These are phyloP conservation scores for Pyricularia grisea DNA, from an alignment of 2,329 filamentous ascomycete species.

Conservation along the genomic window DNA sequence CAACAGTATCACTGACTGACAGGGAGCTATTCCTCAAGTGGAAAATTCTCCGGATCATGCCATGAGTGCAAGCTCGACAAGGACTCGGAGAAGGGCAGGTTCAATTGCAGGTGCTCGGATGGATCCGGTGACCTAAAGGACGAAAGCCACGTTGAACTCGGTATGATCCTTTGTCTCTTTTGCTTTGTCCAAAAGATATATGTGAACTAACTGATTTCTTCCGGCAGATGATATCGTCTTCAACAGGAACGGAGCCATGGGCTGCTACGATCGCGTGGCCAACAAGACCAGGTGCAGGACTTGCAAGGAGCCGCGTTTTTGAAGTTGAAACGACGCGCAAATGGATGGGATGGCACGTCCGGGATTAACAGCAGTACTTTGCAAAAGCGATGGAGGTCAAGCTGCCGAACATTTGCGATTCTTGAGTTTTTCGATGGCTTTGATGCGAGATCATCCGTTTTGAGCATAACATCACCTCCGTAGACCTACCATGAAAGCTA, in stretches of 20 bases:
- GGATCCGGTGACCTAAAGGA: not conserved
- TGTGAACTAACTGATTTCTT: not conserved
- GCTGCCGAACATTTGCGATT: not conserved
- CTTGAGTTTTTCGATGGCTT: not conserved
- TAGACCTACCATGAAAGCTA: not conserved
- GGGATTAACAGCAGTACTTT: not conserved
- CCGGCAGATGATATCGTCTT: not conserved
- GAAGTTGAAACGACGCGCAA: not conserved
- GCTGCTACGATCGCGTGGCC: constrained; percentile 26
- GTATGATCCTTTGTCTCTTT: constrained; percentile 9
- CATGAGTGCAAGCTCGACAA: constrained; percentile 9
- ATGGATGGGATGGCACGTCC: not conserved
- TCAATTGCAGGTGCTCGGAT: constrained; percentile 15
- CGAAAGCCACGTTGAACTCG: constrained; percentile 13
- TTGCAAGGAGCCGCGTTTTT: not conserved
- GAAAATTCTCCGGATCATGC: constrained; percentile 15
- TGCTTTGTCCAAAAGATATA: not conserved
- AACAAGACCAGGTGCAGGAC: constrained; percentile 19
- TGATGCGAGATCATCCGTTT: not conserved
- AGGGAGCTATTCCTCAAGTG: constrained; percentile 8
- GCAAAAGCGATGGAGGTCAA: not conserved
- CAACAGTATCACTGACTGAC: not conserved
- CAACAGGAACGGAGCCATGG: constrained; percentile 25
- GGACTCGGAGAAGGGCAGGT: constrained; percentile 3
- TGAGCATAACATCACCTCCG: not conserved